Base-by-base conservation (phyloP, 305 asterid species). In the Solanum hybrid region DNA sequence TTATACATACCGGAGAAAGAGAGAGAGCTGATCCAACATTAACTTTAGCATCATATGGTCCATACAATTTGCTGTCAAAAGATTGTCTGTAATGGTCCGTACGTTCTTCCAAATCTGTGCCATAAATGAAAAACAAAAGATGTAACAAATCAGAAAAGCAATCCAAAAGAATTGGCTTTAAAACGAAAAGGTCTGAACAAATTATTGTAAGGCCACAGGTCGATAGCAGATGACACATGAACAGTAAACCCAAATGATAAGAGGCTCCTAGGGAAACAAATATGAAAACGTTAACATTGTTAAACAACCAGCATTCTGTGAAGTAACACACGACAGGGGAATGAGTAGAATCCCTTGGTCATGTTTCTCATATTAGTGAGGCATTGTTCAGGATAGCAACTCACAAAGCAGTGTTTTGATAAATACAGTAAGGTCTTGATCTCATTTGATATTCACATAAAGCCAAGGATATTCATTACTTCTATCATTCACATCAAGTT, bases 21-120 rank as follows among this genome's bases (percentile, higher is more conserved):
- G 79, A 29, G 75, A 76, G 82, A n/a, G 91, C 92, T 85, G 91
- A 92, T 92, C 98, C 42, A 87, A 97, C 99, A 87, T 94, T 96
- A 92, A 90, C 90, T 89, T 94, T 93, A 26, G 92, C 89, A 71
- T 95, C 98, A 85, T 91, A 94, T 88, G 92, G 94, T 86, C 96
- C 97, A 91, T 92, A 94, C 88, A 90, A 90, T 93, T 95, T 96
- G 93, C 92, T 91, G 75, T 96, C 99, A 88, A 92, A 95, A 64
- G 99, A 90, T 89, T 90, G 94, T 88, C 92, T 90, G 94, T 92
- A 92, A 90, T 92, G 94, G 26, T 92, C 96, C 90, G 88, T 95
- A 92, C 90, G 95, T 92, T 95, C 98, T 12, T 90, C 79, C 7
- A 93, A 89, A 89, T 85, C 98, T 95, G 96, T 87, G 91, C 73